phyloP scores from a whole-genome alignment of 495 filamentous ascomycete species.

The Penicillium tannophilum region DNA sequence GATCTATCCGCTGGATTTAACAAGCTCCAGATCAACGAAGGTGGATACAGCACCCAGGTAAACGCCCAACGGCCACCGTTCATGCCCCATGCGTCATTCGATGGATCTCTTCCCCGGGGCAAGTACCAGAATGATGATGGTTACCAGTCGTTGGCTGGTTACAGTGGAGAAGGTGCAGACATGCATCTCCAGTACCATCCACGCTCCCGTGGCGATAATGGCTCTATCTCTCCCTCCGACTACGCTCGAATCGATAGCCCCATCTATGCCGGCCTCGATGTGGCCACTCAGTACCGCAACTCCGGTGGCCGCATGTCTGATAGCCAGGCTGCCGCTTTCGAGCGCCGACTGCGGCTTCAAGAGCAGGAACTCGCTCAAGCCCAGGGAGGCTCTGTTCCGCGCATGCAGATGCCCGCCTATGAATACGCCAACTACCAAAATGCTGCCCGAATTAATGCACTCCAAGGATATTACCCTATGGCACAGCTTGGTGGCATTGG shows the following conservation, averaged over 20 bases:
- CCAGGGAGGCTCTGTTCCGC: conserved; percentile 38
- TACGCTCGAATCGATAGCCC: conserved; percentile 61
- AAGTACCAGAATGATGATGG: conserved; percentile 34
- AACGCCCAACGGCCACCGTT: conserved; percentile 32
- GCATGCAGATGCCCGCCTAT: conserved; percentile 44
- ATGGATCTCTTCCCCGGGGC: conserved; percentile 33
- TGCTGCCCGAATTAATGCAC: conserved; percentile 38
- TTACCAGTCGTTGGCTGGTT: conserved; percentile 31
- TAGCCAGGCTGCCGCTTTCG: conserved; percentile 43
- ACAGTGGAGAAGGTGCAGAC: conserved; percentile 32
- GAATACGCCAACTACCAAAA: conserved; percentile 41
- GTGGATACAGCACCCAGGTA: conserved; percentile 23
- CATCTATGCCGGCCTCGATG: conserved; percentile 53
- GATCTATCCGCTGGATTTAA: conserved; percentile 37
- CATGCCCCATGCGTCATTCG: conserved; percentile 35
- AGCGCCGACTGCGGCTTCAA: conserved; percentile 52
- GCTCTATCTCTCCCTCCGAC: conserved; percentile 55
- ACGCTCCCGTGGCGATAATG: conserved; percentile 34
- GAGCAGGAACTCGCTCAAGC: conserved; percentile 49
- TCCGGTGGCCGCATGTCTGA: conserved; percentile 42
- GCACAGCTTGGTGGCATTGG: conserved; percentile 25
- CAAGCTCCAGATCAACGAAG: conserved; percentile 41
- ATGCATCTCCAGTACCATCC: conserved; percentile 34
- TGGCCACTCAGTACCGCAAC: conserved; percentile 46
- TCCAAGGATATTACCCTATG: conserved; percentile 39